A percentile compares a stretch with the other conserved stretches of the same genome.
phyloP scores from a whole-genome alignment of 495 filamentous ascomycete species.

The Neurospora sp. region DNA sequence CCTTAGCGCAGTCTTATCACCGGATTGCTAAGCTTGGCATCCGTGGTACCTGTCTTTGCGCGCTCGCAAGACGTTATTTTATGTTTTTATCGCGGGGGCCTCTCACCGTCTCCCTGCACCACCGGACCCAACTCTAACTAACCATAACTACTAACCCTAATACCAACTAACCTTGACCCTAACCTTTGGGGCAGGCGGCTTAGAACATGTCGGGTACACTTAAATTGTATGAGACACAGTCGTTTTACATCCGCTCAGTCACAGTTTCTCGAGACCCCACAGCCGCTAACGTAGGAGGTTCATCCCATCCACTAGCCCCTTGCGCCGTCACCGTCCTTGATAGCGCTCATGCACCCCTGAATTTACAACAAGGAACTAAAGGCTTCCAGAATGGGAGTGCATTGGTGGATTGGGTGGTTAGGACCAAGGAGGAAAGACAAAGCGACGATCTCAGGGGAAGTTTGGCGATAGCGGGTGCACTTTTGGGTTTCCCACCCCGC shows the following conservation, averaged over 20 bases:
- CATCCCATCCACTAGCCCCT: background rate
- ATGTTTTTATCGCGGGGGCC: too few species aligned
- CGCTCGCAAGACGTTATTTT: too few species aligned
- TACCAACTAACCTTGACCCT: too few species aligned
- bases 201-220: too few species aligned
- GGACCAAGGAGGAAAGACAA: background rate
- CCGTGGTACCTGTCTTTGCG: too few species aligned
- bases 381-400: background rate
- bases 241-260: background rate
- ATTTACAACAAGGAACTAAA: background rate
- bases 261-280: background rate
- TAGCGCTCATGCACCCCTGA: background rate
- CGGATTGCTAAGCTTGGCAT: too few species aligned
- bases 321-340: background rate
- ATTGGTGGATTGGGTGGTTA: background rate
- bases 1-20: too few species aligned
- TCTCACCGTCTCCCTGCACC: too few species aligned
- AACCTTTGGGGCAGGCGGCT: too few species aligned
- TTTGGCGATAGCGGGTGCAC: background rate
- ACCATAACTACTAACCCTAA: too few species aligned
- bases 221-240: too few species aligned
- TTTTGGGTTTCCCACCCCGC: background rate
- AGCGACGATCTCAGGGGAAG: background rate
- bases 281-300: background rate
- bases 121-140: too few species aligned